Base-by-base conservation (phyloP, 2,329 filamentous ascomycete species). In the Colletotrichum incanum region DNA sequence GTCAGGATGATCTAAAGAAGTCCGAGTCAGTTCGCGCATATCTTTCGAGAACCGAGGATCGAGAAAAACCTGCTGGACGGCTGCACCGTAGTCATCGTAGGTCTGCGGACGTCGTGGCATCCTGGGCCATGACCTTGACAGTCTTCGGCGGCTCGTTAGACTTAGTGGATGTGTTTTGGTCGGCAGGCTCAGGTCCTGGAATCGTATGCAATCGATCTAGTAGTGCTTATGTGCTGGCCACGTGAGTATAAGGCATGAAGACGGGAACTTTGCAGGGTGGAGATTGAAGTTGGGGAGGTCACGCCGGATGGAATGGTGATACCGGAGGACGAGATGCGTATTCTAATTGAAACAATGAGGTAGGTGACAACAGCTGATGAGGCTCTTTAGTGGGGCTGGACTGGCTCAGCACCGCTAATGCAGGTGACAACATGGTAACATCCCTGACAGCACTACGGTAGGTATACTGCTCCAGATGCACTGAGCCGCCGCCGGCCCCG, bases 1-100 rank as follows among this genome's bases (percentile, higher is more conserved):
- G 96, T 95, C 77, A 97, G 91, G 73, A 98, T 95, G 76, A 98
- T 97, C 94, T 99, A 80, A 54, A 37, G 55, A 31, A 20, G 12
- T 43, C 28, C 31, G 37, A 23, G 31, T 56, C 23, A 65, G 59
- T 55, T 39, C 31, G 18, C 23, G 9, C 5, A 26, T 34, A 1
- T 41, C 4, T 20, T 47, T 58, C 11, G 41, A 73, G 76, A 72
- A 75, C 37, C 14, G 39, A 26, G 43, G 45, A 47, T 20, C 6
- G 14, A n/a, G 49, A 74, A 74, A 49, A 73, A 86, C 86, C 79
- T 86, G 83, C 49, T 84, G 83, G 47, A 87, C 84, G 60, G 84
- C 84, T 71, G 82, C 82, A 75, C 80, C 81, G 74, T 87, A 87
- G 74, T 87, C 85, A 72, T 86, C 84, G 75, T 85, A 83, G 23